These are phyloP conservation scores for Colletotrichum navitas DNA, from an alignment of 2,329 filamentous ascomycete species.

Conservation along the genomic window DNA sequence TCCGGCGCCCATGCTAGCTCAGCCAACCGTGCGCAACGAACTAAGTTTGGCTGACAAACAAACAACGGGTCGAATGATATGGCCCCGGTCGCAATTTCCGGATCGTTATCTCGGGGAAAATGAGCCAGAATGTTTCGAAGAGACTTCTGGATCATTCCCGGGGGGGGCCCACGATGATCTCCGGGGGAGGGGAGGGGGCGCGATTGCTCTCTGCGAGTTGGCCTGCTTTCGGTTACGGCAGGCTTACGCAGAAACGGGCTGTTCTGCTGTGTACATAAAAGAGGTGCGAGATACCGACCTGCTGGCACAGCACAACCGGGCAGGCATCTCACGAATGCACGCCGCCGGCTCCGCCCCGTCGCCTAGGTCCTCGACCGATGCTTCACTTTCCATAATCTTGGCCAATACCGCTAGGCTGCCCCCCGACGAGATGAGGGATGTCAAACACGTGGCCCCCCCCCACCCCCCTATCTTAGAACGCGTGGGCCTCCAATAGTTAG, in stretches of 20 bases:
- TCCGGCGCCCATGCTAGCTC: neutral
- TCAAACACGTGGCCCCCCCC: neutral
- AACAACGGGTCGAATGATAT: conserved; percentile 22
- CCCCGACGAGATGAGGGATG: neutral
- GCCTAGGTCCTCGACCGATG: neutral
- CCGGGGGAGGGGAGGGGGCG: neutral
- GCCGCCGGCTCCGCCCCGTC: neutral
- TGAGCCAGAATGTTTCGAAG: conserved; percentile 37
- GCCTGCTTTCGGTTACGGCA: neutral
- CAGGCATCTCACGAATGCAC: neutral
- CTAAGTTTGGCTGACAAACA: neutral
- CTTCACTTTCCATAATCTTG: neutral
- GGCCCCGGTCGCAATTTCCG: conserved; percentile 32
- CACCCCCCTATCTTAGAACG: neutral
- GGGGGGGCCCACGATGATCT: neutral
- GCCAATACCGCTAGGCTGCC: neutral
- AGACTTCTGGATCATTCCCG: conserved; percentile 8
- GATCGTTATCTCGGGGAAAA: conserved; percentile 28
- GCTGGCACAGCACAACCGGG: neutral
- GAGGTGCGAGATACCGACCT: neutral
- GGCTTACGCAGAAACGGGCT: neutral
- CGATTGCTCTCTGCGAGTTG: conserved; percentile 8
- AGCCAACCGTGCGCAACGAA: neutral
- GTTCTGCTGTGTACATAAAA: neutral
- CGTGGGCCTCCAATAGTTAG: neutral